Evolutionary conservation across 2,329 filamentous ascomycete species (phyloP), one percentile per base, ranked within the genome.

Genomic region (Endoconidiophora laricicola): DNA sequence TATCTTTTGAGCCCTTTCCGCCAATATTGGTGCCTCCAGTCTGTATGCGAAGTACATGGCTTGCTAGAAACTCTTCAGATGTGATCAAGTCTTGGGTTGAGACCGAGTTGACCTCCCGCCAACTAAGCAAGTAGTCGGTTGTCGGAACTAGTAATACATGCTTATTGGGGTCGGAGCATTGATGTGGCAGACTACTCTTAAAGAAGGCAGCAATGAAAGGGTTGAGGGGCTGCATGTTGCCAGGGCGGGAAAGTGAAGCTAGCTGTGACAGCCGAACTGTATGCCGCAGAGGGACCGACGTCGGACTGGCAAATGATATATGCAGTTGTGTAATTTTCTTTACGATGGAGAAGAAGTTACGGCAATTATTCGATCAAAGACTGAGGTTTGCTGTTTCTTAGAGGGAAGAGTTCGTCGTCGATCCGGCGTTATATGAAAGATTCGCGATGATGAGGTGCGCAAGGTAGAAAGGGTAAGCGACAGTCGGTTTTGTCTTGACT

Each of bases 121-220:
- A 81, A 61, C 83, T 85, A 60, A 94, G 76, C 61, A 98, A 79
- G 57, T 87, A 82, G 67, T 96, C 90, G 62, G 90, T 95, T 49
- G 84, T 83, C 44, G 91, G 91, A 37, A 96, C 90, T 47, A 98
- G 81, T 51, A 98, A 77, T 60, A 98, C 79, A 72, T 96, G 86
- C 65, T 94, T 86, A 66, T 91, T 83, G 56, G 87, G 76, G 50
- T 91, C 88, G 56, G 81, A 78, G 73, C 91, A 96, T 79, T 96
- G 90, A 60, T 83, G 73, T 59, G 84, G 83, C 63, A 95, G 76
- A 65, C 86, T 80, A 77, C 87, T 96, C 72, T 86, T 87, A 76
- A 95, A 95, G 79, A 98, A 96, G 74, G 90, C 87, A 73, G 85
- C 82, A 67, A 98, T 76, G 70, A 95, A 96, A 66, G 91, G 91